Conservation (phyloP, 768 basidiomycete species). For the Favolaschia claudopus region DNA sequence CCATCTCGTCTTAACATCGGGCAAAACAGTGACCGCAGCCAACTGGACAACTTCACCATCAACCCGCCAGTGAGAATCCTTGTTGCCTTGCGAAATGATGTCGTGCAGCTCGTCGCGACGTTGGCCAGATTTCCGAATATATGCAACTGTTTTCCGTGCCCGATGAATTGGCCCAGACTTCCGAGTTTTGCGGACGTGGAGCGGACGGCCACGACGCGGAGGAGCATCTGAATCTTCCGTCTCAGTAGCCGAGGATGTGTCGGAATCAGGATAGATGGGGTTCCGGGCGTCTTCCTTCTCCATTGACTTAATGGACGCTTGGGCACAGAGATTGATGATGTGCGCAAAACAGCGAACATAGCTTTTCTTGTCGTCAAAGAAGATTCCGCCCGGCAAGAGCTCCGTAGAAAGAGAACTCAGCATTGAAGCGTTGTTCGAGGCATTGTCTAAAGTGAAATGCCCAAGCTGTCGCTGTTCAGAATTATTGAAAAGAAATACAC, state of each 20-base stretch:
- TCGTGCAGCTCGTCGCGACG: not conserved
- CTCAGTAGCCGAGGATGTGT: not conserved
- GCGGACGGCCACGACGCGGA: not conserved
- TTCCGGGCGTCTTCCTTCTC: conserved; percentile 9
- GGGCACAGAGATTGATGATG: not conserved
- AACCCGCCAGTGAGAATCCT: not conserved
- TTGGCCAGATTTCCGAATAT: conserved; percentile 7
- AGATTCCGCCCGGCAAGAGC: not conserved
- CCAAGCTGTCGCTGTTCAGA: not conserved
- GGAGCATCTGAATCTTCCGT: conserved; percentile 3
- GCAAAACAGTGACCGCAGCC: not conserved
- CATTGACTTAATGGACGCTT: conserved; percentile 1
- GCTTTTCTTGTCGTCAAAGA: conserved; percentile 1
- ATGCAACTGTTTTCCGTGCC: not conserved
- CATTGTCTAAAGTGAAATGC: conserved; percentile 2
- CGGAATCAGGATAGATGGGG: too few species aligned
- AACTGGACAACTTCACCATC: not conserved
- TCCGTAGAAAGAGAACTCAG: not conserved
- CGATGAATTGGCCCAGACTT: not conserved
- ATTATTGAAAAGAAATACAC: not conserved
- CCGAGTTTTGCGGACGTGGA: not conserved
- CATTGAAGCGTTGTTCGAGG: not conserved
- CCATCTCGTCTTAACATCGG: not conserved
- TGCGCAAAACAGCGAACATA: too few species aligned
- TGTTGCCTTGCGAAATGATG: not conserved